Base-by-base conservation (phyloP, 2,329 filamentous ascomycete genomes). In the Alternaria brassicae region DNA sequence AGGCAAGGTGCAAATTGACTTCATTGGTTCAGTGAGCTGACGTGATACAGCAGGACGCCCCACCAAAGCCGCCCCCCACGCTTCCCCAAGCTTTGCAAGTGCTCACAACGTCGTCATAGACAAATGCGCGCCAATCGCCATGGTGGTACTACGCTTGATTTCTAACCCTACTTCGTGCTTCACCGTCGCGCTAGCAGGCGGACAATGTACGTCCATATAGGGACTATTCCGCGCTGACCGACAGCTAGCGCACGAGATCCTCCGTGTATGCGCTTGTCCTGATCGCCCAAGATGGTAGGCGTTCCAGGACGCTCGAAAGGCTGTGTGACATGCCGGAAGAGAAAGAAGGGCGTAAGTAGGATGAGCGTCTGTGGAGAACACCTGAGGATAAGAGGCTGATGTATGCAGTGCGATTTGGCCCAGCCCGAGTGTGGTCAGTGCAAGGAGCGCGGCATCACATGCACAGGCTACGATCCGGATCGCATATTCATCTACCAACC, bases 401-500 rank as follows among this genome's bases (percentile, higher is more conserved):
- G 17, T 17, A 27, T 21, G 10, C 49, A 88, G 85, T 89, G 88
- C 72, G 88, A 88, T 75, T 86, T 88, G 63, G 82, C 85, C 58
- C 82, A 83, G 4, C 88, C 88, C 2, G 79, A 80, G 36, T 90
- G 88, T 72, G 82, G 81, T 54, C 88, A 88, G 70, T 90, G 88
- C 72, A 78, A 81, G 56, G 81, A 83, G 66, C 84, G 82, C 66
- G 85, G 85, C 21, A 80, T 86, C 42, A 74, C 82, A 57, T 90
- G 88, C 67, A 88, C 87, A 42, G 88, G 88, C 37, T 90, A 90
- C 72, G 83, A 88, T 69, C 80, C 85, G 37, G 83, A 88, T 69
- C 84, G 83, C 15, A 83, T 89, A 56, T 90, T 90, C 75, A 88
- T 90, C 12, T 60, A 66, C 53, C 64, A 73, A 34, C 56, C 62